Conservation (phyloP, 345 rosid species). For the Acer negundo region DNA sequence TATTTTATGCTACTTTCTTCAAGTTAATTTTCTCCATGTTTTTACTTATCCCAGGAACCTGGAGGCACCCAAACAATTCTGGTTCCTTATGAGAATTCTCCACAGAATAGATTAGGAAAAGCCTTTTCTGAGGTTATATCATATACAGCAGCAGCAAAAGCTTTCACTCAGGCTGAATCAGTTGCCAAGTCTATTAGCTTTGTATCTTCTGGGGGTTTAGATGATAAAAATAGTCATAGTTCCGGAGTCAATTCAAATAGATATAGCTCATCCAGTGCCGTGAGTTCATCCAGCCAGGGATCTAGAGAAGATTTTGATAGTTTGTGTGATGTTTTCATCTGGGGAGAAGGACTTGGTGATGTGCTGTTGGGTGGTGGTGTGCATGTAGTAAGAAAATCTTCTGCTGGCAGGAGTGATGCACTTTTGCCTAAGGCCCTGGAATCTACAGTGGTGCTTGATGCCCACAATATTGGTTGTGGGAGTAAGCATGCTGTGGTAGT, state of each 20-base stretch:
- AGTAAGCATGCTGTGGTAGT: slow-evolving; percentile 45
- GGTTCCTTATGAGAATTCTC: slow-evolving; percentile 32
- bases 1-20: slow-evolving; percentile 16
- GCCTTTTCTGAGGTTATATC: slow-evolving; percentile 60
- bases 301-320: slow-evolving; percentile 46
- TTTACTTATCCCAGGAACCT: slow-evolving; percentile 36
- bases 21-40: slow-evolving; percentile 12
- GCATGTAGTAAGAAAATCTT: slow-evolving; percentile 29
- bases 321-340: slow-evolving; percentile 45
- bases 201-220: slow-evolving; percentile 36
- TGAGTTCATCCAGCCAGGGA: slow-evolving; percentile 50
- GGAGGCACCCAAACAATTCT: slow-evolving; percentile 29
- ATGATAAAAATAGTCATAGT: slow-evolving; percentile 31
- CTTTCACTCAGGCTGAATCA: slow-evolving; percentile 40
- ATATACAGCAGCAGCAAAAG: slow-evolving; percentile 46
- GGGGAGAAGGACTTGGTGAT: slow-evolving; percentile 50
- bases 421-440: slow-evolving; percentile 45
- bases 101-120: slow-evolving; percentile 46
- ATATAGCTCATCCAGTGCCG: slow-evolving; percentile 56
- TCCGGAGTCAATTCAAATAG: slow-evolving; percentile 41
- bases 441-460: slow-evolving; percentile 47
- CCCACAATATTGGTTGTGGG: slow-evolving; percentile 47
- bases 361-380: slow-evolving; percentile 32
- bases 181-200: slow-evolving; percentile 35
- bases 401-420: slow-evolving; percentile 32